phyloP scores from a whole-genome alignment of 768 basidiomycete genomes.

The Lactarius pseudohatsudake region DNA sequence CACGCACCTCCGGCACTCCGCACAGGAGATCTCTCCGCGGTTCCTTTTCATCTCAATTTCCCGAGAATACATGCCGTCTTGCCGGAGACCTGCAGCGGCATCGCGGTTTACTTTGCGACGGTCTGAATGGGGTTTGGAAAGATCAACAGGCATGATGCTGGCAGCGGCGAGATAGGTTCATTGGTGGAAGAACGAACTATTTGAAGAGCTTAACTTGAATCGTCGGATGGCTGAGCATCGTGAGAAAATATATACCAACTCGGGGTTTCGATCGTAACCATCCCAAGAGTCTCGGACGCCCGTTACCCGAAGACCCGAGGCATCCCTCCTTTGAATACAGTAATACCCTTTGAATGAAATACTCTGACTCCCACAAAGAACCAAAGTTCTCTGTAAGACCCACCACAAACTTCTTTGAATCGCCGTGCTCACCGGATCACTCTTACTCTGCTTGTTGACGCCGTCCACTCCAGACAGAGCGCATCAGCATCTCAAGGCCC shows the following conservation, averaged over 20 bases:
- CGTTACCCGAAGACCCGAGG: not conserved
- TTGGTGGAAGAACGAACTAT: slow-evolving; percentile 6
- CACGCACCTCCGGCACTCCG: slow-evolving; percentile 76
- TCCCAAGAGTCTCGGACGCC: not conserved
- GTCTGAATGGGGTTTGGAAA: slow-evolving; percentile 43
- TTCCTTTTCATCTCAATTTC: slow-evolving; percentile 76
- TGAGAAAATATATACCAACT: slow-evolving; percentile 11
- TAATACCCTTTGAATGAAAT: not conserved
- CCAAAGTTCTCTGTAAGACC: not conserved
- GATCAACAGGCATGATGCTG: slow-evolving; percentile 55
- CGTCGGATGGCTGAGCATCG: not conserved
- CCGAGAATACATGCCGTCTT: slow-evolving; percentile 54
- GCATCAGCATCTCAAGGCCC: slow-evolving; percentile 1
- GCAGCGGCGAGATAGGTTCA: slow-evolving; percentile 6
- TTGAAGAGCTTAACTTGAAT: slow-evolving; percentile 24
- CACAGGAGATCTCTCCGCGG: slow-evolving; percentile 74
- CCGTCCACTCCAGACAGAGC: not conserved
- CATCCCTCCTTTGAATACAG: not conserved
- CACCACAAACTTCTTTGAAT: not conserved
- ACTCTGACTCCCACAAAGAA: not conserved
- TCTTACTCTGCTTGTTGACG: not conserved
- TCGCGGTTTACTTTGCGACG: slow-evolving; percentile 49
- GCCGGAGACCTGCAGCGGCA: slow-evolving; percentile 50
- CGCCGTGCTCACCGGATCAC: slow-evolving; percentile 14
- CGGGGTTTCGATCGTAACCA: slow-evolving; percentile 9